A percentile compares a stretch with the other conserved stretches of the same genome.
phyloP scores from a whole-genome alignment of 2,329 filamentous ascomycete species.

The Phaeomoniella chlamydospora region DNA sequence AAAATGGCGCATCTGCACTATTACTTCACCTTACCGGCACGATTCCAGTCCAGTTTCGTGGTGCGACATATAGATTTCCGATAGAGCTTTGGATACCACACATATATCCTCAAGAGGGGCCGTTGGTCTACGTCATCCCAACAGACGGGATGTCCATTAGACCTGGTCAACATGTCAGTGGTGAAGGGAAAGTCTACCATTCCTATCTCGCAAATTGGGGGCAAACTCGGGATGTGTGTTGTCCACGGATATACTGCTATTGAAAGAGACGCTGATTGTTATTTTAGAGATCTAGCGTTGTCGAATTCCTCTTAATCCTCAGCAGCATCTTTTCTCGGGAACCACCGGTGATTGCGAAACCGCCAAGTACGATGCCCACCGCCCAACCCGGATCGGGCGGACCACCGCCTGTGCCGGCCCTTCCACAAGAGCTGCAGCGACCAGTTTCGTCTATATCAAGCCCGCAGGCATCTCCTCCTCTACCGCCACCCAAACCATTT shows the following conservation, averaged over 20 bases:
- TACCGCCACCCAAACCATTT: conserved; percentile 8
- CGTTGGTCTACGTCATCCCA: conserved; percentile 77
- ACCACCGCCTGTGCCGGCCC: conserved; percentile 47
- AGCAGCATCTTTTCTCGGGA: conserved; percentile 87
- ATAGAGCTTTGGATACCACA: conserved; percentile 88
- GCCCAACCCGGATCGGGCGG: conserved; percentile 9
- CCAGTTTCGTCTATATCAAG: conserved; percentile 15
- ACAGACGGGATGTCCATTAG: conserved; percentile 78
- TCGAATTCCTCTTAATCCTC: conserved; percentile 70
- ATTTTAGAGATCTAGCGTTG: conserved; percentile 59
- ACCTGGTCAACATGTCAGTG: conserved; percentile 86
- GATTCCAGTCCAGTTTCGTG: conserved; percentile 80
- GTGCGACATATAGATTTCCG: conserved; percentile 79
- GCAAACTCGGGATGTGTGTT: conserved; percentile 79
- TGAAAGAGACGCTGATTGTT: neutral
- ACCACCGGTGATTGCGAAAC: conserved; percentile 71
- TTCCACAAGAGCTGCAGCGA: conserved; percentile 40
- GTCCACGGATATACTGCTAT: neutral
- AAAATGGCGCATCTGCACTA: conserved; percentile 73
- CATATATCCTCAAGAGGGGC: conserved; percentile 71
- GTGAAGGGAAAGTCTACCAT: conserved; percentile 87
- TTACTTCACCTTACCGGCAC: conserved; percentile 79
- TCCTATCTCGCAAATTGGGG: conserved; percentile 86
- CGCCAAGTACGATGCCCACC: conserved; percentile 30
- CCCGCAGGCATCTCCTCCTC: conserved; percentile 3